Percentiles rank a stretch among this genome's conserved stretches.
Evolutionary conservation across 495 filamentous ascomycete genomes (phyloP).

Genomic region (Friedmanniomyces simplex): DNA sequence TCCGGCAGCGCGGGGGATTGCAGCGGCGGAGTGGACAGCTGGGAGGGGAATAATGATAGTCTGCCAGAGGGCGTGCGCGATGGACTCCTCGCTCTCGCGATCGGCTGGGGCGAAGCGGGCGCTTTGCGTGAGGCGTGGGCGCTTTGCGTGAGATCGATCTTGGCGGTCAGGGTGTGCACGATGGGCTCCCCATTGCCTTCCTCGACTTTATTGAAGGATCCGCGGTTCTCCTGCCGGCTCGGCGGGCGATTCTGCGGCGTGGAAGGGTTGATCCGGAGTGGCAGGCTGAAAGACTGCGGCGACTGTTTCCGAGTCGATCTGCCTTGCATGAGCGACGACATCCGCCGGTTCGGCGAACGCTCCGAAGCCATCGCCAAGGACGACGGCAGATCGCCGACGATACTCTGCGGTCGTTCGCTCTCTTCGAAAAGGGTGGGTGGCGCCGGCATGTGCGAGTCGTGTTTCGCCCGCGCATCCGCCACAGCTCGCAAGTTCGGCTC

Average conservation of each 20-base stretch:
- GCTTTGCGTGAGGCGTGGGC: neutral
- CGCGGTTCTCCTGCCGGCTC: neutral
- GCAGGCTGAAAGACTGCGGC: conserved; percentile 11
- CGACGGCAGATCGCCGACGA: conserved; percentile 14
- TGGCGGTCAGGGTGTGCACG: conserved; percentile 9
- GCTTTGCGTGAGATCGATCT: neutral
- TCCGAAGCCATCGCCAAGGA: neutral
- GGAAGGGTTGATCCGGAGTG: conserved; percentile 18
- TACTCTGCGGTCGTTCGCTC: neutral
- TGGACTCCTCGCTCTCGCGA: neutral
- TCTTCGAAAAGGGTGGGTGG: neutral
- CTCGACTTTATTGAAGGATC: conserved; percentile 6
- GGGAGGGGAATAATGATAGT: conserved; percentile 8
- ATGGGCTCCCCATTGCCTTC: neutral
- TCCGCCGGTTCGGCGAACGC: neutral
- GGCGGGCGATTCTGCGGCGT: conserved; percentile 9
- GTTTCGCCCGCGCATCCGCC: neutral
- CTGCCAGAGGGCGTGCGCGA: neutral
- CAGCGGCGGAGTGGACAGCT: neutral
- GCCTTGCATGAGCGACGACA: neutral
- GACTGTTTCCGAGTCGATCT: neutral
- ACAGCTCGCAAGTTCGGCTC: conserved; percentile 12
- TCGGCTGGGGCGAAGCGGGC: neutral
- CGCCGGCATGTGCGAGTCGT: conserved; percentile 9
- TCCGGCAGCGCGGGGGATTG: neutral